These are phyloP conservation scores for Plasmodium inui DNA, from an alignment of 169 alveolate species.

Conservation along the genomic window DNA sequence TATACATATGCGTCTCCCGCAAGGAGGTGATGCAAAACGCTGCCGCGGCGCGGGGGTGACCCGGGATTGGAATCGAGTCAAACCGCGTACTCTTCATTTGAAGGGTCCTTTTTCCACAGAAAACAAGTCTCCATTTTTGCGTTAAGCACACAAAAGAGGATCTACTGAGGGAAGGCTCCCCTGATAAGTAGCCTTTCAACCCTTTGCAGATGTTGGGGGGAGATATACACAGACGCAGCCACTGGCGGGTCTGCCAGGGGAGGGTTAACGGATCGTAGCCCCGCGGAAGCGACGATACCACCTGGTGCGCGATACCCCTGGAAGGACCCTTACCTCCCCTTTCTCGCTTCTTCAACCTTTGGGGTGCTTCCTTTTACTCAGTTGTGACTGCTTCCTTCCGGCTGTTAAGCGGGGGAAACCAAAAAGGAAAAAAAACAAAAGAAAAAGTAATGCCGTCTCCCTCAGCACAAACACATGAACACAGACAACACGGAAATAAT, in stretches of 20 bases:
- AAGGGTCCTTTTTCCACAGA: not conserved
- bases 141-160: not conserved
- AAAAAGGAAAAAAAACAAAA: not conserved
- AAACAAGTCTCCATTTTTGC: not conserved
- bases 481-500: not conserved
- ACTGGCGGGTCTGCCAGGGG: no score
- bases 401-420: not conserved
- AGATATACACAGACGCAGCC: no score
- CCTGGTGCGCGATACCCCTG: no score
- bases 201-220: no score
- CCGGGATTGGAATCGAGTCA: not conserved
- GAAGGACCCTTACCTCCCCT: no score
- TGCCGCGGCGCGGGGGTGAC: not conserved
- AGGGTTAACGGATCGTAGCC: no score
- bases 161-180: not conserved
- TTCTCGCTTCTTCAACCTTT: not conserved
- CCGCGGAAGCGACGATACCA: no score
- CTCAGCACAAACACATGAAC: not conserved
- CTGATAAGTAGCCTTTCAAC: not conserved
- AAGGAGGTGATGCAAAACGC: not conserved
- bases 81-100: not conserved
- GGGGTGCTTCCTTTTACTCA: not conserved
- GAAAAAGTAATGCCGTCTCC: not conserved
- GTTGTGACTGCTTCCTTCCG: not conserved
- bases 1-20: not conserved